These are phyloP conservation scores for Pseudocercospora macadamiae DNA, from an alignment of 2,329 filamentous ascomycete species.

Conservation along the genomic window DNA sequence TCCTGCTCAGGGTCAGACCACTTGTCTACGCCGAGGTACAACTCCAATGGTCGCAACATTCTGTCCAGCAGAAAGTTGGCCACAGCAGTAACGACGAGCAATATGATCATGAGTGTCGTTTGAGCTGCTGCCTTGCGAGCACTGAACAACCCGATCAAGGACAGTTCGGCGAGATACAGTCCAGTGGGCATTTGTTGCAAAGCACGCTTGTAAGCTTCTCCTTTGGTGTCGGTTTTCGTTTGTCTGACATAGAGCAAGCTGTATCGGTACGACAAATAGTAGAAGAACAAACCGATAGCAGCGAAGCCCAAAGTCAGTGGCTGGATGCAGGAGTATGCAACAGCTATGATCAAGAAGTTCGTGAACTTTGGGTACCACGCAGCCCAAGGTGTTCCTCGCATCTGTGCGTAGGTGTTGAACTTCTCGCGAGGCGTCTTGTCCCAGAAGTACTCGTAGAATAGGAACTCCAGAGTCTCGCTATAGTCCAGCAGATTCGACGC, in stretches of 20 bases:
- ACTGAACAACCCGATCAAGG: conserved; percentile 51
- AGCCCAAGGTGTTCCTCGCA: conserved; percentile 50
- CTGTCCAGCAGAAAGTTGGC: conserved; percentile 36
- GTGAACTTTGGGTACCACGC: conserved; percentile 52
- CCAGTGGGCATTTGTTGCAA: conserved; percentile 52
- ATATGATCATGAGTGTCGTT: conserved; percentile 46
- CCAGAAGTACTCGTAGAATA: conserved; percentile 38
- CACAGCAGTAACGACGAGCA: conserved; percentile 43
- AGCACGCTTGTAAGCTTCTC: conserved; percentile 50
- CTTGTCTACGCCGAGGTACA: conserved; percentile 38
- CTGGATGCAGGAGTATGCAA: conserved; percentile 54
- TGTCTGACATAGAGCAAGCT: conserved; percentile 53
- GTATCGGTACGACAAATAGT: conserved; percentile 54
- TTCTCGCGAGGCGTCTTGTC: conserved; percentile 52
- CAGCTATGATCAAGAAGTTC: conserved; percentile 48
- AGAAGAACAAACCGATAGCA: conserved; percentile 46
- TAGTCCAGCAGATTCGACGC: conserved; percentile 38
- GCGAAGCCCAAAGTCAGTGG: conserved; percentile 53
- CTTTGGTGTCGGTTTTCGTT: conserved; percentile 53
- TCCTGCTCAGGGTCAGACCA: conserved; percentile 36
- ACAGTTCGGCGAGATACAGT: conserved; percentile 53
- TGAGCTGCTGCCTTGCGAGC: conserved; percentile 44
- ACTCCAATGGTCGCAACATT: conserved; percentile 35
- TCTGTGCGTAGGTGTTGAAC: conserved; percentile 47
- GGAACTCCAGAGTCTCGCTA: conserved; percentile 37